phyloP scores from a whole-genome alignment of 495 filamentous ascomycete genomes.

The Podospora appendiculata region DNA sequence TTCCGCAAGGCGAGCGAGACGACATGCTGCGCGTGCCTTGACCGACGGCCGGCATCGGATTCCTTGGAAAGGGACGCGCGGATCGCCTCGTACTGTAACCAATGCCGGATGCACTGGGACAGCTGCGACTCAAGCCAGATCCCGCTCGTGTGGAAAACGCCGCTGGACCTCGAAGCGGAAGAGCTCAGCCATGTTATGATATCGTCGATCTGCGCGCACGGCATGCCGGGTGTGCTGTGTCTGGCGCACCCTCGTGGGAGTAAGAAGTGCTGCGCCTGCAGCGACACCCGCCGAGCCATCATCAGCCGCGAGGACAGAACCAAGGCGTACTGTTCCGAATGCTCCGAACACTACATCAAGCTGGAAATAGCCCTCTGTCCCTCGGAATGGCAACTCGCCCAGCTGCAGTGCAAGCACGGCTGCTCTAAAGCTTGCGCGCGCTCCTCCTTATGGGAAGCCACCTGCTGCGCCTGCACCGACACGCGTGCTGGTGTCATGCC shows the following conservation, averaged over 20 bases:
- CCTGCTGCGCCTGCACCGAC: not conserved
- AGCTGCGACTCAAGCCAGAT: not conserved
- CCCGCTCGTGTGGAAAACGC: not conserved
- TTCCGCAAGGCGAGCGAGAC: not conserved
- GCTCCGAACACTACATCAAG: not conserved
- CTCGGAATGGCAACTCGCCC: not conserved
- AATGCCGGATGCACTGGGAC: not conserved
- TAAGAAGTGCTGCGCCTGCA: not conserved
- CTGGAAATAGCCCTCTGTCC: not conserved
- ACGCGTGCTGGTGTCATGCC: not conserved
- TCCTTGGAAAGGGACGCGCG: not conserved
- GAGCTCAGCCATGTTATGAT: not conserved
- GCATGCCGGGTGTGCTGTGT: not conserved
- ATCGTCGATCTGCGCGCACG: not conserved
- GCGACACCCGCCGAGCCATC: not conserved
- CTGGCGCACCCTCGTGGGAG: not conserved
- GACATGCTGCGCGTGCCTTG: not conserved
- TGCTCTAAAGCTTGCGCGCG: not conserved
- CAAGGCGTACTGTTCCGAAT: not conserved
- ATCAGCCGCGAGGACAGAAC: not conserved
- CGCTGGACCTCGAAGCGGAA: not conserved
- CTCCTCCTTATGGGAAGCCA: not conserved
- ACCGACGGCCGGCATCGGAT: not conserved
- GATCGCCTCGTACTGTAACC: not conserved
- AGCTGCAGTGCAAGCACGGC: not conserved